Evolutionary conservation across 2,329 filamentous ascomycete species (phyloP).

Genomic region (Trichoderma guizhouense): DNA sequence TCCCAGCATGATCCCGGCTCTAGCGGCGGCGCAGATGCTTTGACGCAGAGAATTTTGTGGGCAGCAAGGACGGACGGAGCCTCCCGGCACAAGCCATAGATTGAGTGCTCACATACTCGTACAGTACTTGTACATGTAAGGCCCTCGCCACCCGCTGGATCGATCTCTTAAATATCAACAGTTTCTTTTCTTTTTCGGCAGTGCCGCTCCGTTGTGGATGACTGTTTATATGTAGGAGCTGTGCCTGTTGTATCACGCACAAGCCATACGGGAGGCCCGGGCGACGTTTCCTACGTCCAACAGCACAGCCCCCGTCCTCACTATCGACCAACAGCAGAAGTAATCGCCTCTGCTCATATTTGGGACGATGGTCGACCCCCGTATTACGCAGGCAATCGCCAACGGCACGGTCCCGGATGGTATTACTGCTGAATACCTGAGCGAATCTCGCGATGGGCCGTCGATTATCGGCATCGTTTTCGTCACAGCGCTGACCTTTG

Average conservation of each 20-base stretch:
- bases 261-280: not conserved
- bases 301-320: not conserved
- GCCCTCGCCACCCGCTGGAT: constrained; percentile 4
- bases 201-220: constrained; percentile 1
- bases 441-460: constrained; percentile 35
- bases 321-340: not conserved
- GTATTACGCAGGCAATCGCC: constrained; percentile 32
- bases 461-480: constrained; percentile 40
- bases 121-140: not conserved
- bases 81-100: not conserved
- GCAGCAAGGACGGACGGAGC: not conserved
- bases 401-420: constrained; percentile 35
- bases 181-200: not conserved
- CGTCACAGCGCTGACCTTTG: constrained; percentile 33
- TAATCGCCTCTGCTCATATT: not conserved
- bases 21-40: not conserved
- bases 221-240: not conserved
- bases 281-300: not conserved
- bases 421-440: constrained; percentile 35
- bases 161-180: not conserved
- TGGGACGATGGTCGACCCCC: constrained; percentile 26
- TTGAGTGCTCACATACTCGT: not conserved
- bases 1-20: constrained; percentile 3
- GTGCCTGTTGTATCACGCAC: not conserved
- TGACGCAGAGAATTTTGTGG: constrained; percentile 9